These are phyloP conservation scores for Aspergillus sp. DNA, from an alignment of 2,329 filamentous ascomycete species.

Conservation along the genomic window DNA sequence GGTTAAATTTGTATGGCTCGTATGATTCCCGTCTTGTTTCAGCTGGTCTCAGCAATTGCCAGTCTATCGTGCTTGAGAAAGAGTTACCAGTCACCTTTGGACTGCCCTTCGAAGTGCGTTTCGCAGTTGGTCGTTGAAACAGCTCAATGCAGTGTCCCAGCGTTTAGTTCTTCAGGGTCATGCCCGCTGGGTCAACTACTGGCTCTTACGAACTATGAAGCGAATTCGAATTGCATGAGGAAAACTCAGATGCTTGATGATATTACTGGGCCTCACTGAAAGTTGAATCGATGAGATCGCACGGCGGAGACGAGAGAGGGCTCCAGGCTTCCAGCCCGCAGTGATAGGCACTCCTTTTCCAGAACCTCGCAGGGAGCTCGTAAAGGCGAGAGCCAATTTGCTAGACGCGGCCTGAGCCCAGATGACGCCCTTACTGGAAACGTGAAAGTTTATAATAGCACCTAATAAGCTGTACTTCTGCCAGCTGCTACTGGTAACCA, in stretches of 20 bases:
- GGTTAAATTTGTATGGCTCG: not conserved
- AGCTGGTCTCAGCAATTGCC: conserved; percentile 9
- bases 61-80: conserved; percentile 3
- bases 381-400: conserved; percentile 2
- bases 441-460: conserved; percentile 18
- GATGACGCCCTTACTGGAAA: conserved; percentile 21
- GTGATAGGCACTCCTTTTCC: conserved; percentile 8
- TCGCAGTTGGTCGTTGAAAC: conserved; percentile 18
- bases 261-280: conserved; percentile 18
- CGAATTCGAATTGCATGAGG: not conserved
- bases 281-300: conserved; percentile 2
- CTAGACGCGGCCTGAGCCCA: conserved; percentile 22
- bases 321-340: not conserved
- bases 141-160: conserved; percentile 3
- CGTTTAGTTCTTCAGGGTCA: conserved; percentile 3
- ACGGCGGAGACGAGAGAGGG: too few species aligned
- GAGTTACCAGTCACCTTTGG: conserved; percentile 1
- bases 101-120: conserved; percentile 10
- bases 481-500: not conserved
- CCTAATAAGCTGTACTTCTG: conserved; percentile 1
- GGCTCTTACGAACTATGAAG: not conserved
- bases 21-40: conserved; percentile 17
- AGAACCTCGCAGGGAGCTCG: conserved; percentile 16
- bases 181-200: conserved; percentile 7
- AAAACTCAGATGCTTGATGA: conserved; percentile 5